phyloP scores from a whole-genome alignment of 495 filamentous ascomycete genomes.

The Neurospora sp. region DNA sequence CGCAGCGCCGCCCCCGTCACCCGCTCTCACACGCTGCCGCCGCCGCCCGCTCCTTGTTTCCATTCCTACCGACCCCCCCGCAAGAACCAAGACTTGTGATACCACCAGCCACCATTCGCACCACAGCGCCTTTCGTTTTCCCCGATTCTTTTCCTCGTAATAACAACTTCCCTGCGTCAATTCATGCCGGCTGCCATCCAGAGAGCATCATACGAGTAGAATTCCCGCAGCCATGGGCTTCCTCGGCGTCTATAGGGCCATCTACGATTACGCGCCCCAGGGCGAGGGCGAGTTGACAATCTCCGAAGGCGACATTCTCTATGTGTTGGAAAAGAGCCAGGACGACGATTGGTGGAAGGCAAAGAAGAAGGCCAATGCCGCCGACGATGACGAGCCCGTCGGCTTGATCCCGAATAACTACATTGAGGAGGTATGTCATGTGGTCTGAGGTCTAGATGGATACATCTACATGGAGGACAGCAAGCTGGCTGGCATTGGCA shows the following conservation, averaged over 20 bases:
- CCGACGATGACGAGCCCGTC: constrained; percentile 90
- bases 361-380: constrained; percentile 86
- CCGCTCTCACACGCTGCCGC: neutral
- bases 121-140: neutral
- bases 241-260: constrained; percentile 79
- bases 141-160: neutral
- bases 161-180: neutral
- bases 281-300: constrained; percentile 80
- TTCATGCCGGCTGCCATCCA: neutral
- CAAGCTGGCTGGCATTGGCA: neutral
- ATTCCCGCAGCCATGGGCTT: constrained; percentile 47
- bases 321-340: constrained; percentile 77
- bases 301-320: constrained; percentile 81
- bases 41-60: neutral
- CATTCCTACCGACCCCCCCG: neutral
- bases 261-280: constrained; percentile 92
- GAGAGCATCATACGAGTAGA: neutral
- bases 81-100: neutral
- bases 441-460: neutral
- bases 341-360: constrained; percentile 97
- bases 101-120: neutral
- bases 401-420: constrained; percentile 95
- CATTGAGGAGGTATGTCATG: constrained; percentile 73
- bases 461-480: constrained; percentile 5
- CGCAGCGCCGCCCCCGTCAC: neutral